Percentiles rank a stretch among this genome's conserved stretches.
Evolutionary conservation across 1,284 basidiomycete genomes (phyloP).

Genomic region (Somion occarium): DNA sequence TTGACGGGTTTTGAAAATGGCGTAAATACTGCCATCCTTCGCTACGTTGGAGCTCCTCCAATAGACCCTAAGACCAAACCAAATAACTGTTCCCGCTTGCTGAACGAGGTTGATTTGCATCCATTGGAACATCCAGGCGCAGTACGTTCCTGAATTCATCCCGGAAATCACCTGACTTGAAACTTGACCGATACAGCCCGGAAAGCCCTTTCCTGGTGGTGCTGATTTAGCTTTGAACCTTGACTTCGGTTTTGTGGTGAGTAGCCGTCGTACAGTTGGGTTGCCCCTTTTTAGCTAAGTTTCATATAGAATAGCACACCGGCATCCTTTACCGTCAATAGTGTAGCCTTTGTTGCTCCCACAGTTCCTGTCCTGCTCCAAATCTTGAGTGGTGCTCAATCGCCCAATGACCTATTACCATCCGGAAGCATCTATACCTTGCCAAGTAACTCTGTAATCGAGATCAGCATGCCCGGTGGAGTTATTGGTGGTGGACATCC

Average conservation of each 20-base stretch:
- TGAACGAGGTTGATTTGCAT: constrained; percentile 27
- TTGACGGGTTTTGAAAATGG: constrained; percentile 30
- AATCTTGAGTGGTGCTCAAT: constrained; percentile 28
- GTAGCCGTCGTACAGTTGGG: constrained; percentile 3
- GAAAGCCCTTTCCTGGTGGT: constrained; percentile 20
- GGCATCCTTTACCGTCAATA: constrained; percentile 22
- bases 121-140: constrained; percentile 10
- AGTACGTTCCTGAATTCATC: constrained; percentile 5
- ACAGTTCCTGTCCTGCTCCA: constrained; percentile 31
- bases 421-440: constrained; percentile 26
- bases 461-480: constrained; percentile 28
- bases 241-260: constrained; percentile 16
- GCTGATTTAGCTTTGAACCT: constrained; percentile 27
- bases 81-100: constrained; percentile 11
- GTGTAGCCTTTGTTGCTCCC: constrained; percentile 19
- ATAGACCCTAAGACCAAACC: constrained; percentile 38
- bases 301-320: constrained; percentile 5
- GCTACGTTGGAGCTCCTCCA: constrained; percentile 36
- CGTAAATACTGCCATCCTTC: constrained; percentile 36
- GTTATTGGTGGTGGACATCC: constrained; percentile 30
- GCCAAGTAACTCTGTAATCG: constrained; percentile 26
- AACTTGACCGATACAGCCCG: constrained; percentile 20
- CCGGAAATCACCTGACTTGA: neutral
- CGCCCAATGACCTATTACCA: constrained; percentile 24
- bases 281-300: neutral